Base-by-base conservation (phyloP, 306 rosid genomes). In the Fagus crenata region DNA sequence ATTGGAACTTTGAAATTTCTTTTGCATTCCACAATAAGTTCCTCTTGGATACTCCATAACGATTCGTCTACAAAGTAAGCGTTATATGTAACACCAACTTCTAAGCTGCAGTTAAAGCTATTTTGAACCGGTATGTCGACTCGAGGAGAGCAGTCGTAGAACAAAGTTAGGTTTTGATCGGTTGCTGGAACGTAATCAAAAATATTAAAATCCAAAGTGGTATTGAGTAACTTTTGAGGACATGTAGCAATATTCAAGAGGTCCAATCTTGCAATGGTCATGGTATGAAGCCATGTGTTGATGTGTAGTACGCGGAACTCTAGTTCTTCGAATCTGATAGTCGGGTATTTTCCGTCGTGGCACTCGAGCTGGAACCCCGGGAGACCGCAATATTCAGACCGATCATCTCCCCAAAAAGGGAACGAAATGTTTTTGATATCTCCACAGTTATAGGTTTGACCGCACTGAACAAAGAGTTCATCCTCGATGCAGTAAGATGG, bases 331-430 rank as follows among this genome's bases (percentile, higher is more conserved):
- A 87, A 63, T 31, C 70, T 67, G 6, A 78, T 75, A 2, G 73
- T 79, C 49, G 22, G 35, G 77, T 82, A 75, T 35, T 37, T 0
- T 17, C 6, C 60, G 17, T 67, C 1, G 0, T 42, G 33, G 77
- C 92, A 89, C 53, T 76, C 80, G 1, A 89, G 80, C 71, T 53
- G 36, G 77, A 84, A 83, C 2, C 9, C 73, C 32, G 77, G 83
- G 28, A 70, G 85, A 1, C 90, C 92, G 41, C 90, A 89, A 70
- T 69, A 71, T 12, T 15, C 36, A 6, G 60, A 78, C 54, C 60
- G 85, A 67, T 11, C 7, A 2, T 1, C 22, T 18, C 15, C 70
- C 90, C 90, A 83, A 60, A 86, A 89, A 46, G 92, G 92, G 65
- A 78, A 86, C 3, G 71, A 32, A 37, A 83, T 33, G 28, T 73